Conservation (phyloP, 495 filamentous ascomycete genomes). For the Penicillium atrosanguineum region DNA sequence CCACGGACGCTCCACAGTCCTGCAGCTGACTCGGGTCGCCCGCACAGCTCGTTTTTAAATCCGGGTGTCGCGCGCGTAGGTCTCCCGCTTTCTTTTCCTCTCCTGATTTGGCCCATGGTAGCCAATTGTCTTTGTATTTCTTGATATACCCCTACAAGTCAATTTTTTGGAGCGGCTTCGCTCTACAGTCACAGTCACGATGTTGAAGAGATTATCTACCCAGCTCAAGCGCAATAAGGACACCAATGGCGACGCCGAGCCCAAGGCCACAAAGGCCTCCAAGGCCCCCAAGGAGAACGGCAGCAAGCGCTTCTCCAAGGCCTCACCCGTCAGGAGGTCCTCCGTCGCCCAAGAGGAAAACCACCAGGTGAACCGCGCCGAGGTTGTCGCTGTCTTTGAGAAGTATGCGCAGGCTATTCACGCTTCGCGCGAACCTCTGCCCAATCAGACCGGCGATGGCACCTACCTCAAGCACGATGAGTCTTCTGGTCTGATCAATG, state of each 20-base stretch:
- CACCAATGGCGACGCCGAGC: conserved; percentile 38
- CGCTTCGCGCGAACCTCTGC: conserved; percentile 61
- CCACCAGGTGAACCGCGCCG: conserved; percentile 37
- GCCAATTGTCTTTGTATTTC: conserved; percentile 15
- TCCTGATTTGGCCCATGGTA: conserved; percentile 13
- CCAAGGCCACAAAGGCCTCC: conserved; percentile 34
- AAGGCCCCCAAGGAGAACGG: conserved; percentile 33
- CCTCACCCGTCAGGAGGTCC: conserved; percentile 29
- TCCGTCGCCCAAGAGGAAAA: conserved; percentile 32
- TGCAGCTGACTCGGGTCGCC: conserved; percentile 24
- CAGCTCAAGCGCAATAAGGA: conserved; percentile 51
- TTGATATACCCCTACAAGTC: conserved; percentile 3
- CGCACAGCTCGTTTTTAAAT: conserved; percentile 30
- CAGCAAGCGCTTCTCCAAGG: conserved; percentile 42
- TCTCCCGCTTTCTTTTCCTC: conserved; percentile 6
- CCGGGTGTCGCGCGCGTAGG: conserved; percentile 7
- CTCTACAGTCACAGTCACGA: conserved; percentile 23
- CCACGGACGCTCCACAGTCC: conserved; percentile 29
- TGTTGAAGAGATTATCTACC: conserved; percentile 53
- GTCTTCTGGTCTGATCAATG: conserved; percentile 57
- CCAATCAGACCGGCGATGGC: conserved; percentile 64
- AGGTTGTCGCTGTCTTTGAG: conserved; percentile 53
- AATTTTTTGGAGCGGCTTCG: conserved; percentile 12
- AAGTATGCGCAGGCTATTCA: conserved; percentile 64
- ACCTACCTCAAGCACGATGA: conserved; percentile 50